Percentiles rank a stretch among this genome's conserved stretches.
Evolutionary conservation across 2,329 filamentous ascomycete genomes (phyloP).

Genomic region (Xylariaceae sp.): DNA sequence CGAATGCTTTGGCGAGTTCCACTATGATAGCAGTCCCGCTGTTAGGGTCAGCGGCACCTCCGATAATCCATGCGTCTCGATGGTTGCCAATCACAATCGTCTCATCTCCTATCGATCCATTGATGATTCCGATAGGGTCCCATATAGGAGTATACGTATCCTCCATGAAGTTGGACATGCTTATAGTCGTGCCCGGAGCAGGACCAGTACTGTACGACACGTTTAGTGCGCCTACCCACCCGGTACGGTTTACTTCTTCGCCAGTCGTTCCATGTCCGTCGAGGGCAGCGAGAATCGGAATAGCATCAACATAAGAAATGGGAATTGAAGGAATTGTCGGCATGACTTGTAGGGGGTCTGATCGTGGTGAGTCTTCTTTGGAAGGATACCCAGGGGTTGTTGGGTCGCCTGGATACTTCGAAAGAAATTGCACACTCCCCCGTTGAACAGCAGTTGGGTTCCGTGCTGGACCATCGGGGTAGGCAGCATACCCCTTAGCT

Average conservation of each 20-base stretch:
- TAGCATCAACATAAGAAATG: conserved; percentile 75
- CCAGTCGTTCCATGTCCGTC: conserved; percentile 75
- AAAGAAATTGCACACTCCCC: conserved; percentile 74
- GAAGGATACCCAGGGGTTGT: conserved; percentile 85
- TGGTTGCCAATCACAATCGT: conserved; percentile 81
- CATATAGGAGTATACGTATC: conserved; percentile 72
- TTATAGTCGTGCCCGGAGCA: conserved; percentile 61
- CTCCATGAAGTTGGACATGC: conserved; percentile 69
- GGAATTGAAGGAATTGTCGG: conserved; percentile 80
- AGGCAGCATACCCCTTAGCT: conserved; percentile 71
- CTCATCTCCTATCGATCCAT: conserved; percentile 74
- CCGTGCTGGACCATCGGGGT: conserved; percentile 76
- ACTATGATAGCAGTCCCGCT: conserved; percentile 77
- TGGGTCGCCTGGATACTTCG: conserved; percentile 64
- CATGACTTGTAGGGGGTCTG: conserved; percentile 62
- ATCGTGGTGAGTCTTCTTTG: conserved; percentile 68
- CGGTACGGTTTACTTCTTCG: conserved; percentile 62
- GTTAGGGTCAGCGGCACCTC: conserved; percentile 84
- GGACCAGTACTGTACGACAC: conserved; percentile 48
- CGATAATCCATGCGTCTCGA: conserved; percentile 80
- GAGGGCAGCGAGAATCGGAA: conserved; percentile 76
- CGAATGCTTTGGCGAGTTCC: conserved; percentile 74
- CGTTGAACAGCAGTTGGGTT: conserved; percentile 78
- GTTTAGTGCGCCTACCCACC: conserved; percentile 59
- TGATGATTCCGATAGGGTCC: conserved; percentile 81